Conservation (phyloP, 139 green algal genomes). For the Mychonastes homosphaera region DNA sequence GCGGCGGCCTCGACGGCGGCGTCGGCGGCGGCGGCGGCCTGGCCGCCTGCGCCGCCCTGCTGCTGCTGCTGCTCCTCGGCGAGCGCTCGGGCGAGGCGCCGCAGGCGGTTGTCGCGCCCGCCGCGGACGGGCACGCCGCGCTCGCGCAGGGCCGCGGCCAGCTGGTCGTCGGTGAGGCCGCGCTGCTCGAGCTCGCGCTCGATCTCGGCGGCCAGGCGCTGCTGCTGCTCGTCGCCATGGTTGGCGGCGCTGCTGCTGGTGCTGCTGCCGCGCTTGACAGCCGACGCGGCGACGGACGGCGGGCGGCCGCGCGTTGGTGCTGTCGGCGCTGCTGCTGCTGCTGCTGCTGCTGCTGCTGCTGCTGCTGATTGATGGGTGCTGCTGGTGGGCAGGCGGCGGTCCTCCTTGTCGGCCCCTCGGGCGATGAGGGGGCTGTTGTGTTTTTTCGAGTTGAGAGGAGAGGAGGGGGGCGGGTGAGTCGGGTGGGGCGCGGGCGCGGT, state of each 20-base stretch:
- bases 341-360: conserved; percentile 3
- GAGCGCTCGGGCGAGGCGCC: conserved; percentile 10
- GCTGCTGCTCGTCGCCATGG: neutral
- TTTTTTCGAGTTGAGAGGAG: too few relatives aligned
- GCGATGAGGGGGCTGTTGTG: too few relatives aligned
- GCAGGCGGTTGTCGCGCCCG: neutral
- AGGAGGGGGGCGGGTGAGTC: too few relatives aligned
- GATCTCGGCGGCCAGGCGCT: neutral
- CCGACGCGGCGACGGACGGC: too few relatives aligned
- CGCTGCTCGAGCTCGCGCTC: conserved; percentile 6
- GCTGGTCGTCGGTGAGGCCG: neutral
- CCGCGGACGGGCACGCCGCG: neutral
- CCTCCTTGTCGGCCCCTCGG: too few relatives aligned
- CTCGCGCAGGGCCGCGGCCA: conserved; percentile 4
- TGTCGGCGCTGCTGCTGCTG: neutral
- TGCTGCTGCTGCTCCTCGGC: conserved; percentile 1
- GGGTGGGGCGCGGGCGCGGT: too few relatives aligned
- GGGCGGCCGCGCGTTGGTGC: too few relatives aligned
- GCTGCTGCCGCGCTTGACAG: neutral
- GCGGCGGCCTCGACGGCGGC: neutral
- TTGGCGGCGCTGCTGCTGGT: neutral
- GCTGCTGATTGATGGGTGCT: neutral
- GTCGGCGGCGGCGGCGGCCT: neutral
- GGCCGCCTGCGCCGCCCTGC: neutral
- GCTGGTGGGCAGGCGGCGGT: too few relatives aligned